Evolutionary conservation across 257 asterid species (phyloP).

Genomic region (Solanum etuberosum): DNA sequence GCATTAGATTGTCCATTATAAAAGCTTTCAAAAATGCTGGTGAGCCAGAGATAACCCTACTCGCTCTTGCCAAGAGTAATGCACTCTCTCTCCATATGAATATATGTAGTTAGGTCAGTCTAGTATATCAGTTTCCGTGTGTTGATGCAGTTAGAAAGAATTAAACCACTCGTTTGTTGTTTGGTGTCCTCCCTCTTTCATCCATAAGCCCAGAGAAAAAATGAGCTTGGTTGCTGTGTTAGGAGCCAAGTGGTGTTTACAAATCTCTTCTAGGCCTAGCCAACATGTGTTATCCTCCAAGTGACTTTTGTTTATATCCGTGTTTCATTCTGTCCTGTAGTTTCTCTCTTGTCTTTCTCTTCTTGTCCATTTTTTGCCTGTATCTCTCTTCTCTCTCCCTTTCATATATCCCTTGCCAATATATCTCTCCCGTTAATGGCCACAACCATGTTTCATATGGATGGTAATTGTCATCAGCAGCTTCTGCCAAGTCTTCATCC

Average conservation of each 20-base stretch:
- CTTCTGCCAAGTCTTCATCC: conserved; percentile 98
- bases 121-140: conserved; percentile 16
- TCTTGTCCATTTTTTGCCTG: conserved; percentile 88
- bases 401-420: conserved; percentile 91
- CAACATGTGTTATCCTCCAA: conserved; percentile 38
- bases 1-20: conserved; percentile 5
- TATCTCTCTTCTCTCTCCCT: conserved; percentile 90
- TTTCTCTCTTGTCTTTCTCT: conserved; percentile 74
- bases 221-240: conserved; percentile 10
- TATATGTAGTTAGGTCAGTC: conserved; percentile 23
- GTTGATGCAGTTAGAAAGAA: conserved; percentile 13
- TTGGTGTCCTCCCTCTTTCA: not conserved
- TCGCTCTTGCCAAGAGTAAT: conserved; percentile 8
- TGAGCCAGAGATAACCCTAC: not conserved
- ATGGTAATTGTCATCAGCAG: conserved; percentile 79
- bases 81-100: conserved; percentile 8
- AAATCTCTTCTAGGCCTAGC: not conserved
- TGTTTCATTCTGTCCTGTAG: conserved; percentile 58
- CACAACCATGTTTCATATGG: conserved; percentile 83
- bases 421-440: conserved; percentile 94
- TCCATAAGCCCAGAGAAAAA: conserved; percentile 4
- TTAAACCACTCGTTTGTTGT: not conserved
- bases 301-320: conserved; percentile 77
- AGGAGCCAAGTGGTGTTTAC: conserved; percentile 1
- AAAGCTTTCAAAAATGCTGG: conserved; percentile 16